A percentile compares a stretch with the other conserved stretches of the same genome.
Conservation (phyloP, 345 rosid genomes). For the Reutealis trisperma region DNA sequence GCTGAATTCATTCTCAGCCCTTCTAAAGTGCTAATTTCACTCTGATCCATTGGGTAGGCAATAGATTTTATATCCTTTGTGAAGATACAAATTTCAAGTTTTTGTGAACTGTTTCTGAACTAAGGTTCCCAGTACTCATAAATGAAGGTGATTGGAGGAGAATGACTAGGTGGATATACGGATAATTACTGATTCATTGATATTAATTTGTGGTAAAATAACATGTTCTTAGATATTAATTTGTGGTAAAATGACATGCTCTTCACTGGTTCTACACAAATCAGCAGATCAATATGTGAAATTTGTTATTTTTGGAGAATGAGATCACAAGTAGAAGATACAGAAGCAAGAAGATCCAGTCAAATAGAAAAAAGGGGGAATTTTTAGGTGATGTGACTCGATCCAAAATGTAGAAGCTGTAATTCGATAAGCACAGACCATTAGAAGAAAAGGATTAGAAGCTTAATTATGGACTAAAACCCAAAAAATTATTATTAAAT, state of each 20-base stretch:
- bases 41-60: background rate
- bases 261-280: background rate
- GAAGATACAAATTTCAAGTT: background rate
- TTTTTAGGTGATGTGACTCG: background rate
- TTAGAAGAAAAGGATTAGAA: background rate
- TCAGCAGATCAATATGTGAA: background rate
- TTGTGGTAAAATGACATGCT: background rate
- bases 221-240: background rate
- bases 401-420: background rate
- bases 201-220: background rate
- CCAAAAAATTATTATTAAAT: too few species aligned
- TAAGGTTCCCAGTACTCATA: background rate
- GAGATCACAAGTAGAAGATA: background rate
- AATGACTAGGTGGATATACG: background rate
- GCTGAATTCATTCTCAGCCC: background rate
- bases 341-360: background rate
- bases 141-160: background rate
- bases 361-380: background rate
- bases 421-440: background rate
- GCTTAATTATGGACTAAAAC: background rate
- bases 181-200: background rate
- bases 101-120: background rate
- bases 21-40: background rate
- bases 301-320: background rate
- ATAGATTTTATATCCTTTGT: background rate